Conservation (phyloP, 352 stramenopile species). For the Phytopythium ostracodes region DNA sequence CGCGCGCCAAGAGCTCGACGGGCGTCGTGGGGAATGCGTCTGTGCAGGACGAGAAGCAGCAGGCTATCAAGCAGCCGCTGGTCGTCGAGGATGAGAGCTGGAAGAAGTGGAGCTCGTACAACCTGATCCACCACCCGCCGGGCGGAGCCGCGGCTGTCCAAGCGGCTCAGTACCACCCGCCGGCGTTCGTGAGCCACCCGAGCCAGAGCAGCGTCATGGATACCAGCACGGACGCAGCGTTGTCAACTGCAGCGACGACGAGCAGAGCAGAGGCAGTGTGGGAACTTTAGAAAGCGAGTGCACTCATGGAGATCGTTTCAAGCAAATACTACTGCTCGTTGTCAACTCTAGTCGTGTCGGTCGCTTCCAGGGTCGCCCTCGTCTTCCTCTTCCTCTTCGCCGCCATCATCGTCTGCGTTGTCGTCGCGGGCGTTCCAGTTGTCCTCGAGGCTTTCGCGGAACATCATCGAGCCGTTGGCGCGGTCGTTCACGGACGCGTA, state of each 20-base stretch:
- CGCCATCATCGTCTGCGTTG: slow-evolving; percentile 15
- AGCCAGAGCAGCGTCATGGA: background rate
- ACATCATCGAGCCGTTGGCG: slow-evolving; percentile 16
- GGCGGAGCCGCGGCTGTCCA: slow-evolving; percentile 20
- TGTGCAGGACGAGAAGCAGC: slow-evolving; percentile 2
- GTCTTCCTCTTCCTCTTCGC: background rate
- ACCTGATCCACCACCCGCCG: slow-evolving; percentile 54
- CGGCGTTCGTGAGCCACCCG: slow-evolving; percentile 41
- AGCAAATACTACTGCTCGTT: background rate
- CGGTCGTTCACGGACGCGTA: slow-evolving; percentile 20
- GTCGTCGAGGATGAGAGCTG: slow-evolving; percentile 82
- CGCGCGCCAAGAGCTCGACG: slow-evolving; percentile 1
- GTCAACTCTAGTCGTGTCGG: background rate
- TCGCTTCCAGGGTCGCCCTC: slow-evolving; percentile 2
- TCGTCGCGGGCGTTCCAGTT: background rate
- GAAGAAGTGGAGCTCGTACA: slow-evolving; percentile 77
- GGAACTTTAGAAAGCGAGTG: slow-evolving; percentile 43
- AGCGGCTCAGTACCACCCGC: slow-evolving; percentile 35
- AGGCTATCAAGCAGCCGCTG: slow-evolving; percentile 36
- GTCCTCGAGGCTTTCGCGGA: slow-evolving; percentile 17
- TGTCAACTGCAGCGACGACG: background rate
- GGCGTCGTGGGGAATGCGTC: background rate
- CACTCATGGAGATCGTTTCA: background rate
- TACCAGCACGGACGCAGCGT: background rate
- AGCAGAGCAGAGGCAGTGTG: slow-evolving; percentile 60